Evolutionary conservation across 192 early-diverging fungal genomes (phyloP), one percentile per base, ranked within the genome.

Genomic region (Backusella liffmaniae): DNA sequence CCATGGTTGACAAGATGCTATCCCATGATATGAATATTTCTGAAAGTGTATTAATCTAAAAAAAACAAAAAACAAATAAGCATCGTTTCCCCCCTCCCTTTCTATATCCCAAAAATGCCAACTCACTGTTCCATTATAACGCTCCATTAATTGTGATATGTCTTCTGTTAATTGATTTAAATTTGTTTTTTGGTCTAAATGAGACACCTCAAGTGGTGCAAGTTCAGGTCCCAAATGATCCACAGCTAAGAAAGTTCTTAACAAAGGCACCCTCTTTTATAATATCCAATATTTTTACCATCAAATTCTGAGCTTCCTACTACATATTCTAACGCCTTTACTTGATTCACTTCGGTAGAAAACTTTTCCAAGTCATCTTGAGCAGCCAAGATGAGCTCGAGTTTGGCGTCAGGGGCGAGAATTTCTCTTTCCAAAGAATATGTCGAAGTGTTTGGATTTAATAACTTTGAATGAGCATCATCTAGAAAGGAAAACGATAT

Each of bases 11-110:
- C 7, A 86, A 73, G 36, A 86, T 77, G 21, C 77, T 66, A 79
- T 86, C 84, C 84, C 84, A 86, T 7, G 80, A 73, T 67, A 86
- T 86, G 56, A 86, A 86, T 66, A 86, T 83, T 34, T 86, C 84
- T 15, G 84, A 86, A 30, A 86, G 67, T 7, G 82, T 86, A 36
- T 86, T 83, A 32, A 86, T 72, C 84, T 85, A 74, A 29, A 15
- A 74, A 29, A 13, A 26, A 36, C 62, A 56, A 3, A 0, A 30
- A 56, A 66, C 65, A 13, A 65, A 23, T 71, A 32, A 29, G 37
- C 1, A 70, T 44, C 32, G 67, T 41, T 7, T 41, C 6, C 39
- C 8, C 32, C 3, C 32, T 32, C 32, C 3, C 32, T 32, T 41
- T 41, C 39, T 41, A 7, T 41, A 6, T 41, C 10, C 42, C 51